Conservation (phyloP, 371 early-diverging fungal genomes). For the Nosema muscidifuracis region DNA sequence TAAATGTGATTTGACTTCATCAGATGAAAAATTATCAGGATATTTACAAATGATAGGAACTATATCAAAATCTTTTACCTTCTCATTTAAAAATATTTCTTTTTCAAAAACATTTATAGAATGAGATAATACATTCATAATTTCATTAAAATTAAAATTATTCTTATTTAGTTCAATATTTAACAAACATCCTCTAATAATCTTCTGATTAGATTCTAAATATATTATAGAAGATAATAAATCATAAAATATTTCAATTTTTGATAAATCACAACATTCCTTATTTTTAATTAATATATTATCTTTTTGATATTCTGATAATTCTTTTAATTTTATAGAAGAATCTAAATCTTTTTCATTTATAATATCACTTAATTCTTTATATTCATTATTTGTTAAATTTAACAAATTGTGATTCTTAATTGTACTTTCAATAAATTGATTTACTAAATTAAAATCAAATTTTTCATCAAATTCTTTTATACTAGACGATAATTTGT, state of each 20-base stretch:
- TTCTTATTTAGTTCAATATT: neutral
- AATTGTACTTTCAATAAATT: slow-evolving; percentile 5
- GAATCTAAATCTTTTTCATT: too few species aligned
- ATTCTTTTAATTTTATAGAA: too few species aligned
- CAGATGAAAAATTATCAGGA: slow-evolving; percentile 11
- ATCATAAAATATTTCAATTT: too few species aligned
- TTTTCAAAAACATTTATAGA: slow-evolving; percentile 37
- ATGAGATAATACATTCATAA: slow-evolving; percentile 4
- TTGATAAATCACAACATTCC: too few species aligned
- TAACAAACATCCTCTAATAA: slow-evolving; percentile 4
- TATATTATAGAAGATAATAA: neutral
- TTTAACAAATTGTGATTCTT: slow-evolving; percentile 10
- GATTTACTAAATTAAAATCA: slow-evolving; percentile 9
- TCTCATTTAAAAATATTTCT: slow-evolving; percentile 3
- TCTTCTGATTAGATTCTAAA: slow-evolving; percentile 1
- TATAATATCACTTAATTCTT: neutral
- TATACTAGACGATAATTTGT: neutral
- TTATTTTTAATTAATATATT: too few species aligned
- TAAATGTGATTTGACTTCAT: slow-evolving; percentile 1
- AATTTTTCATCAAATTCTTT: slow-evolving; percentile 11
- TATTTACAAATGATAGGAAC: slow-evolving; percentile 15
- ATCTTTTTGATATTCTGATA: too few species aligned
- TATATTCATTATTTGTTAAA: neutral
- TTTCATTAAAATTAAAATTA: slow-evolving; percentile 25
- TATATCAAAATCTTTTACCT: too few species aligned